These are phyloP conservation scores for Carex pumila DNA, from an alignment of 176 grass and related monocot species.

Conservation along the genomic window DNA sequence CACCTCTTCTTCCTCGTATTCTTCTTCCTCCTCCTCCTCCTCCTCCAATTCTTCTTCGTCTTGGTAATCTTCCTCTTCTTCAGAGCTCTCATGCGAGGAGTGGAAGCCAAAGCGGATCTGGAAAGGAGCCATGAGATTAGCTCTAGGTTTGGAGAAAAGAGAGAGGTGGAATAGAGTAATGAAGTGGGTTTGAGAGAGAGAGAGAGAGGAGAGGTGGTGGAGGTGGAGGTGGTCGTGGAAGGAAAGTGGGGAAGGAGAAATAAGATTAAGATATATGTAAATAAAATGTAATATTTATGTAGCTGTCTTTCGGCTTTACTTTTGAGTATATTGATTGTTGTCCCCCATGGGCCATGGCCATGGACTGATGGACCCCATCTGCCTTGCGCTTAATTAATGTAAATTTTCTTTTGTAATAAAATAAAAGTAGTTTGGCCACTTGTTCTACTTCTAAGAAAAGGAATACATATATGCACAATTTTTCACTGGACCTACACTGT, in stretches of 20 bases:
- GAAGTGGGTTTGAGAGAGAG: not conserved
- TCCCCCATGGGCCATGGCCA: not conserved
- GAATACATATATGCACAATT: no score
- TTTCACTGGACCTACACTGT: no score
- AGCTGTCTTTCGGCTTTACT: slow-evolving; percentile 8
- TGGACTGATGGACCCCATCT: not conserved
- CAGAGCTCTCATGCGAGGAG: slow-evolving; percentile 39
- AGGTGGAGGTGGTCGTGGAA: slow-evolving; percentile 14
- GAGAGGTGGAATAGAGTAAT: not conserved
- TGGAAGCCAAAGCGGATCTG: slow-evolving; percentile 57
- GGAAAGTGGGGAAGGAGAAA: not conserved
- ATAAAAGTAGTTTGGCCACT: not conserved
- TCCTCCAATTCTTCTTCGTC: slow-evolving; percentile 28
- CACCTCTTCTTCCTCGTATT: slow-evolving; percentile 39
- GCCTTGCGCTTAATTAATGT: not conserved
- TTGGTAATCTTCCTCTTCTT: slow-evolving; percentile 31
- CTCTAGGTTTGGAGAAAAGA: not conserved
- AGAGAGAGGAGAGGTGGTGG: slow-evolving; percentile 10
- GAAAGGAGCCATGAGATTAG: slow-evolving; percentile 52
- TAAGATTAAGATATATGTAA: not conserved
- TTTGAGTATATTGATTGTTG: not conserved
- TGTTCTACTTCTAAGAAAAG: no score
- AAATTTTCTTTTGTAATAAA: not conserved
- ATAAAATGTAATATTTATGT: slow-evolving; percentile 6
- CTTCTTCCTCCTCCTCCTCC: slow-evolving; percentile 26